Evolutionary conservation across 345 rosid species (phyloP), one percentile per base, ranked within the genome.

Genomic region (Acer campestre): DNA sequence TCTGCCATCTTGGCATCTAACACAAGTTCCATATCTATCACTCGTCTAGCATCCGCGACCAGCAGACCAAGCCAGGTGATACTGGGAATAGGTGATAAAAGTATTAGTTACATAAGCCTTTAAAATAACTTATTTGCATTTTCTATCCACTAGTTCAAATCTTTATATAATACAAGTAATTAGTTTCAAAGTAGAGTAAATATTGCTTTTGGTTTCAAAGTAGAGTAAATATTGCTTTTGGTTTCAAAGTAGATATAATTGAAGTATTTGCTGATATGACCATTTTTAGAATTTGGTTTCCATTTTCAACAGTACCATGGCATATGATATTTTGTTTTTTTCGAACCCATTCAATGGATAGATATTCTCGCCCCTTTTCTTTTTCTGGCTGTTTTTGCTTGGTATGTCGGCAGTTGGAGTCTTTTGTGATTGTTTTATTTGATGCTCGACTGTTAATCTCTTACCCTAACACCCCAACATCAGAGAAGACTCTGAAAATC

Each of bases 11-110:
- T 95, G 84, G 98, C 98, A 6, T 93, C 98, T 12, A 95, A 95
- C 71, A 95, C 98, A 53, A 95, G 98, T 80, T 92, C 98, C 73
- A 91, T 95, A 79, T 92, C 97, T 77, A 92, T 95, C 48, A 92
- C 98, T 78, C 94, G 96, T 74, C 82, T 95, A 58, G 97, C 97
- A 27, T 87, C 98, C 23, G 86, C 89, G 0, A 93, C 98, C 20
- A 76, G 80, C 78, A 87, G 98, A 79, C 96, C 97, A 0, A 29
- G 25, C 82, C 93, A 92, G 98, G 99, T 90, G 75, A 73, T 66
- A 11, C 72, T 69, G 75, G 31, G 65, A 58, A 49, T 67, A 13
- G 70, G 18, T 61, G 18, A 29, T n/a, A 31, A 64, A 64, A 64
- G 46, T 31, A 11, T 29, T 29, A 49, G n/a, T 27, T 64, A n/a